Base-by-base conservation (phyloP, 106 monocot species). In the Acorus gramineus region DNA sequence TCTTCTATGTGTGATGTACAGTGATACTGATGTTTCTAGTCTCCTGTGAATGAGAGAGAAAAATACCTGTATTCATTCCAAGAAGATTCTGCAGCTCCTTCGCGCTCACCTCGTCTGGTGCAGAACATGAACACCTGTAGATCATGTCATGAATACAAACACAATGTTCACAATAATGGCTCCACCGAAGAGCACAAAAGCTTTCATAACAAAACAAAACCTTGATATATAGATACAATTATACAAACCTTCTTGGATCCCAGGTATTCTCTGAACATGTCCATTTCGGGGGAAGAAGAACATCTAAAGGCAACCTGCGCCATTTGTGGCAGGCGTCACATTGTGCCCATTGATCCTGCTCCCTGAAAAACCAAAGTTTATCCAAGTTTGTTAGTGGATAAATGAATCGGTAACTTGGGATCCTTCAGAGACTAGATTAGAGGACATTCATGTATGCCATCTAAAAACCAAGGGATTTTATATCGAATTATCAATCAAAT, bases 271-370 rank as follows among this genome's bases (percentile, higher is more conserved):
- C 98, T 66, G 64, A 50, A 64, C 95, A 95, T 13, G 78, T 80
- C 95, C 95, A 98, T 47, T 69, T 92, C 6, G 88, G 82, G 67
- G 83, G 78, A 75, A 86, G 77, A 69, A 92, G 68, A 67, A 81
- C 81, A 72, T 92, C 81, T 9, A 84, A 64, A 50, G 98, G 88
- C 59, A 99, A 66, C 52, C 77, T 74, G 8, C 98, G 82, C 92
- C 92, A 99, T 76, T 92, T 99, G 42, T 58, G 77, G 65, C 98
- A 99, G 66, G 78, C 72, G 63, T 92, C 98, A 71, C 98, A 99
- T 55, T 99, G 98, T 49, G 79, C 82, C 98, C 98, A 99, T 77
- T 99, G 98, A 72, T 92, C 92, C 60, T 81, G 75, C 42, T 64
- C 77, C 79, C 98, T 98, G 66, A 63, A 68, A 67, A 11, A 3